Conservation (phyloP, 1,139 yeast genomes). For the Eremothecium cymbalariae region DNA sequence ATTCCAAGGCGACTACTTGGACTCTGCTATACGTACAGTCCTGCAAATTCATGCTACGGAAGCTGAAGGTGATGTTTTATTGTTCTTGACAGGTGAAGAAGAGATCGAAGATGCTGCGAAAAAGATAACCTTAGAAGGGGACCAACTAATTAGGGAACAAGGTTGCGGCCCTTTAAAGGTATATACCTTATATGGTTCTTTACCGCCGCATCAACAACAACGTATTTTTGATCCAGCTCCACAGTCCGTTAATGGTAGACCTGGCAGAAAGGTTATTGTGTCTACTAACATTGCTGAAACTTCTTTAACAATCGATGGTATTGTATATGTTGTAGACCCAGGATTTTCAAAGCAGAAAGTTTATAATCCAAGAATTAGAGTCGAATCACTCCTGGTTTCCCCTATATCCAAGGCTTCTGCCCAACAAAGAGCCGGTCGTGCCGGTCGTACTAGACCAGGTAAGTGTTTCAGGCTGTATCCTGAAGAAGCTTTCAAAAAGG, state of each 20-base stretch:
- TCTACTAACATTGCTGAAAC: slow-evolving; percentile 98
- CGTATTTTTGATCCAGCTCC: slow-evolving; percentile 87
- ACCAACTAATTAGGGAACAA: slow-evolving; percentile 78
- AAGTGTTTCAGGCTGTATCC: slow-evolving; percentile 94
- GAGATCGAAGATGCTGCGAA: slow-evolving; percentile 97
- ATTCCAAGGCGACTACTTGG: slow-evolving; percentile 88
- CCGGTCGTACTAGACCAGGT: slow-evolving; percentile 99
- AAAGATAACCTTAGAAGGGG: slow-evolving; percentile 78
- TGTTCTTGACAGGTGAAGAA: slow-evolving; percentile 94
- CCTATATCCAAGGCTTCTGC: slow-evolving; percentile 97
- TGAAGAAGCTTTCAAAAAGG: slow-evolving; percentile 92
- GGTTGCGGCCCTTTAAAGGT: slow-evolving; percentile 83
- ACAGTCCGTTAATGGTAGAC: slow-evolving; percentile 54
- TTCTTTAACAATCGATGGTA: slow-evolving; percentile 93
- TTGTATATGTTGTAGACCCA: slow-evolving; percentile 94
- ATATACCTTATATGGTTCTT: slow-evolving; percentile 89
- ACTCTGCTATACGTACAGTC: slow-evolving; percentile 90
- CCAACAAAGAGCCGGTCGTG: slow-evolving; percentile 99
- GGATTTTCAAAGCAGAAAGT: slow-evolving; percentile 96
- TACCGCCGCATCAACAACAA: slow-evolving; percentile 94
- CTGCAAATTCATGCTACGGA: slow-evolving; percentile 95
- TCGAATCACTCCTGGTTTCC: slow-evolving; percentile 85
- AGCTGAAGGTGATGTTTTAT: slow-evolving; percentile 81
- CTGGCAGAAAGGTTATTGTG: slow-evolving; percentile 87
- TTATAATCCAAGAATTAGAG: slow-evolving; percentile 92